Percentiles rank a stretch among this genome's conserved stretches.
phyloP scores from a whole-genome alignment of 306 rosid species.

The Citrullus colocynthis region DNA sequence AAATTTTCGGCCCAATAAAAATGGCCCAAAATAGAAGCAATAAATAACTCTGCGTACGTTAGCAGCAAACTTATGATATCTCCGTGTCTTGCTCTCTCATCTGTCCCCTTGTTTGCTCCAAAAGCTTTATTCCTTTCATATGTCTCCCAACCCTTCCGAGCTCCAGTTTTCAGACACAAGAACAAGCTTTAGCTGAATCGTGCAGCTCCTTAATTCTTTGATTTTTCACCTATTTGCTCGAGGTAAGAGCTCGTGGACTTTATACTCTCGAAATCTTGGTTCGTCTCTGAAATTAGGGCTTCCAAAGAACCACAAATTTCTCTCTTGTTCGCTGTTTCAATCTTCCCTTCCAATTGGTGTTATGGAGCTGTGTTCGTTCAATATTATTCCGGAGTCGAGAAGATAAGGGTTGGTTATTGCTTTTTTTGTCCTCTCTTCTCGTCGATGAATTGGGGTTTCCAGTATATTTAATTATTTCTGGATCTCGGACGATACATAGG shows the following conservation, averaged over 20 bases:
- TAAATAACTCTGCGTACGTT: not conserved
- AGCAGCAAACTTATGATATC: slow-evolving; percentile 2
- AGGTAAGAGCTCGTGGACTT: not conserved
- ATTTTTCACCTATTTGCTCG: not conserved
- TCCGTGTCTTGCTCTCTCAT: not conserved
- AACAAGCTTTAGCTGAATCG: not conserved
- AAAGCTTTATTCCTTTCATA: not conserved
- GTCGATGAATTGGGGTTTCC: not conserved
- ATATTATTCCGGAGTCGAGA: not conserved
- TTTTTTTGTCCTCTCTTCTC: not conserved
- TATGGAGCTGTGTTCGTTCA: not conserved
- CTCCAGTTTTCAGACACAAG: not conserved
- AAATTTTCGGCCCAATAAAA: not conserved
- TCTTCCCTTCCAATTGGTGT: not conserved
- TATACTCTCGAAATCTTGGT: not conserved
- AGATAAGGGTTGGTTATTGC: not conserved
- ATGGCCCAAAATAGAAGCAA: not conserved
- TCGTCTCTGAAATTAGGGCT: slow-evolving; percentile 7
- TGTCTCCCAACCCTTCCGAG: not conserved
- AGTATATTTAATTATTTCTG: not conserved
- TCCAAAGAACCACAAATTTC: not conserved
- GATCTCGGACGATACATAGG: not conserved
- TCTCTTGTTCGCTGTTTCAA: not conserved
- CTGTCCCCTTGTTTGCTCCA: not conserved
- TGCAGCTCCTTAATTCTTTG: not conserved